phyloP scores from a whole-genome alignment of 2,329 filamentous ascomycete species.

The Magnaporthiopsis incrustans region DNA sequence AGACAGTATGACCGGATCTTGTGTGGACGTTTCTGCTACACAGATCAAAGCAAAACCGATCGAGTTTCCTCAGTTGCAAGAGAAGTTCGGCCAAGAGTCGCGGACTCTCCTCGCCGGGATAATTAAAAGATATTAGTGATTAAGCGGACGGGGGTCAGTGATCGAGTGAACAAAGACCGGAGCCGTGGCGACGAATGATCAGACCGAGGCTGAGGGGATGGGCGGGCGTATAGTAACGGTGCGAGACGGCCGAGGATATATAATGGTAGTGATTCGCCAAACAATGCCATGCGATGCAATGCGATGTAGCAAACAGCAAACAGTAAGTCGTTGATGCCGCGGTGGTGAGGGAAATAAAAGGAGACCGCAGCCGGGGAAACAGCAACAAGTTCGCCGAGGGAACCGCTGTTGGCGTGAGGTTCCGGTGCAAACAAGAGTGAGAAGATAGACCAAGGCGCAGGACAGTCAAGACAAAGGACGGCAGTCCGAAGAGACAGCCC shows the following conservation, averaged over 20 bases:
- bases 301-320: neutral
- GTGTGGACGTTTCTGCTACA: neutral
- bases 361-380: neutral
- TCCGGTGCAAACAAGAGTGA: neutral
- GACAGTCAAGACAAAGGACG: neutral
- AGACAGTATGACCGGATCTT: conserved; percentile 4
- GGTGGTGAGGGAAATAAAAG: neutral
- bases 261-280: neutral
- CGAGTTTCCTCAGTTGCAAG: neutral
- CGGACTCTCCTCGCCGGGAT: conserved; percentile 5
- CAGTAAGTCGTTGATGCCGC: neutral
- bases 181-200: neutral
- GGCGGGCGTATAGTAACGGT: neutral
- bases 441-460: neutral
- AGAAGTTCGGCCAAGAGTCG: conserved; percentile 10
- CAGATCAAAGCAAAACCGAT: neutral
- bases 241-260: neutral
- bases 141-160: neutral
- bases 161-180: neutral
- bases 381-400: neutral
- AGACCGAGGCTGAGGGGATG: neutral
- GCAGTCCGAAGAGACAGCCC: neutral
- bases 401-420: neutral
- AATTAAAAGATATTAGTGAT: neutral
- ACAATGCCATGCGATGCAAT: neutral